A percentile compares a stretch with the other conserved stretches of the same genome.
phyloP scores from a whole-genome alignment of 371 early-diverging fungal species.

The Smittium mucronatum region DNA sequence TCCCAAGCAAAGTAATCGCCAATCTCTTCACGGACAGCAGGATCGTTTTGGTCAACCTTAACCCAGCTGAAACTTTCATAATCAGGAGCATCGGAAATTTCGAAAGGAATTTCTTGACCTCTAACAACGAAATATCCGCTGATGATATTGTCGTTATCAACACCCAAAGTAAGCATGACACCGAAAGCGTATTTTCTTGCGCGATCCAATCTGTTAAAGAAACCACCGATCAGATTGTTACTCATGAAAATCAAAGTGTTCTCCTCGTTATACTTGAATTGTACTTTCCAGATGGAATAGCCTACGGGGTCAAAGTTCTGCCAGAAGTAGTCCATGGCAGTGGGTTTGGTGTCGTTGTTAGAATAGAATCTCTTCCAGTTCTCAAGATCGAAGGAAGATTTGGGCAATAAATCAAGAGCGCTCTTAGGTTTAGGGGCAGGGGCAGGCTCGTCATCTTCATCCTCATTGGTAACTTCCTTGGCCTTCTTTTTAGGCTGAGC shows the following conservation, averaged over 20 bases:
- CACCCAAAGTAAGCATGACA: constrained; percentile 69
- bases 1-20: constrained; percentile 51
- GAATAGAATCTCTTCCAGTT: constrained; percentile 95
- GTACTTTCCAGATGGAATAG: constrained; percentile 72
- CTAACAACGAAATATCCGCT: constrained; percentile 87
- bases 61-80: constrained; percentile 72
- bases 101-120: constrained; percentile 75
- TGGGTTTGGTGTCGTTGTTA: constrained; percentile 79
- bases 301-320: constrained; percentile 73
- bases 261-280: constrained; percentile 86
- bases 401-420: constrained; percentile 77
- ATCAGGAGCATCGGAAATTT: constrained; percentile 79
- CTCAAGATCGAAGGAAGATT: constrained; percentile 66
- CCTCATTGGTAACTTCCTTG: constrained; percentile 28
- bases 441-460: constrained; percentile 43
- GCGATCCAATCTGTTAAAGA: constrained; percentile 83
- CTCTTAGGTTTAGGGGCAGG: constrained; percentile 83
- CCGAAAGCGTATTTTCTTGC: constrained; percentile 94
- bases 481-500: constrained; percentile 18
- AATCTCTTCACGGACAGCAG: constrained; percentile 40
- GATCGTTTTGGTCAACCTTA: constrained; percentile 56
- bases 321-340: constrained; percentile 89
- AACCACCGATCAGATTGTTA: constrained; percentile 79
- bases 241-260: constrained; percentile 70
- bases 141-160: constrained; percentile 80